Percentiles rank a stretch among this genome's conserved stretches.
phyloP scores from a whole-genome alignment of 208 protist genomes.

The Jaenimonas drosophilae region DNA sequence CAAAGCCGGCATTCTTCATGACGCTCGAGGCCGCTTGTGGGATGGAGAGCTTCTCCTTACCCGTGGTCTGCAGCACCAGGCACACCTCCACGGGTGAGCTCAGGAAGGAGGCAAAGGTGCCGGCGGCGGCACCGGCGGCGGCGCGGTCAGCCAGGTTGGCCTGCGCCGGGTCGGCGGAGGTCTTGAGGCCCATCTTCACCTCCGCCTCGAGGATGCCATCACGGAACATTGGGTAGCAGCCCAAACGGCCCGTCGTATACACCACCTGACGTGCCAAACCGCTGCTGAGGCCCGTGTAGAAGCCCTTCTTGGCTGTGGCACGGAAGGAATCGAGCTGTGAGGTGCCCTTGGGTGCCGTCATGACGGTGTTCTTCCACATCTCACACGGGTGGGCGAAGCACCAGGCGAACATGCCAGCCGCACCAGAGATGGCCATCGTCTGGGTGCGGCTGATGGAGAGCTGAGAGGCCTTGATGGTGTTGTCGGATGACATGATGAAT shows the following conservation, averaged over 20 bases:
- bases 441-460: constrained; percentile 28
- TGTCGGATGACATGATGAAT: no score
- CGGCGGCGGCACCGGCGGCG: constrained; percentile 59
- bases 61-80: constrained; percentile 87
- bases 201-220: constrained; percentile 56
- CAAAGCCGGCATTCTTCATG: constrained; percentile 35
- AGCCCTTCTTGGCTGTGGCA: constrained; percentile 38
- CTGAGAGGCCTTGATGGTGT: constrained; percentile 7
- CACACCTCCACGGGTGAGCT: constrained; percentile 86
- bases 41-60: constrained; percentile 44
- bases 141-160: constrained; percentile 63
- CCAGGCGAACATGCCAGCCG: constrained; percentile 84
- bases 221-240: constrained; percentile 86
- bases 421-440: constrained; percentile 66
- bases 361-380: constrained; percentile 91
- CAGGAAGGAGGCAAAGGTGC: constrained; percentile 79
- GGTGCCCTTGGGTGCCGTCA: constrained; percentile 47
- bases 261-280: constrained; percentile 85
- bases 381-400: constrained; percentile 89
- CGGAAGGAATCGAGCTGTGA: constrained; percentile 32
- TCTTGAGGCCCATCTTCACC: constrained; percentile 18
- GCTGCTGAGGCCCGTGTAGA: constrained; percentile 77
- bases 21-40: constrained; percentile 26
- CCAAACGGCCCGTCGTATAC: constrained; percentile 83
- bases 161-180: constrained; percentile 29